phyloP scores from a whole-genome alignment of 2,329 filamentous ascomycete species.

The Penicillium sp. region DNA sequence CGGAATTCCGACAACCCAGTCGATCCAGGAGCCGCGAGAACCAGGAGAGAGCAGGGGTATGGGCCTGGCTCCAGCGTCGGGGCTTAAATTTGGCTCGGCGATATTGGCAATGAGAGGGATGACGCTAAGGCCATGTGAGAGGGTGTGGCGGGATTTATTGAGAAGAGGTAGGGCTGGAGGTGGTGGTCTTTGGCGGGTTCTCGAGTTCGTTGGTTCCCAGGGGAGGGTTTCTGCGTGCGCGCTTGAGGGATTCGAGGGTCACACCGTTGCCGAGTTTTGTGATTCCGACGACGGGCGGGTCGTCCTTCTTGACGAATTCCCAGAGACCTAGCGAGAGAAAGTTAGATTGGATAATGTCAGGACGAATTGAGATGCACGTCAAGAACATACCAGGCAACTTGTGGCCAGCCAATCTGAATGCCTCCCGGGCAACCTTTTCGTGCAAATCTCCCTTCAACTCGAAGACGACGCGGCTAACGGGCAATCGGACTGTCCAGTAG shows the following conservation, averaged over 20 bases:
- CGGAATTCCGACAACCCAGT: conserved; percentile 44
- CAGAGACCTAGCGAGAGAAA: conserved; percentile 58
- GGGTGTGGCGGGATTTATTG: conserved; percentile 38
- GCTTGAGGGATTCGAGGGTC: conserved; percentile 82
- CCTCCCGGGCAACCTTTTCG: conserved; percentile 92
- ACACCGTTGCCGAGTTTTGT: conserved; percentile 84
- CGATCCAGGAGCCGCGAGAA: conserved; percentile 47
- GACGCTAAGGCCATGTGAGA: conserved; percentile 19
- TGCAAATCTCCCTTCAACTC: conserved; percentile 91
- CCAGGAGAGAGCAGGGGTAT: conserved; percentile 60
- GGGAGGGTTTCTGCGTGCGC: conserved; percentile 72
- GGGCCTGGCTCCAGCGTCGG: conserved; percentile 62
- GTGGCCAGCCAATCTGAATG: conserved; percentile 89
- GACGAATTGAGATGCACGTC: conserved; percentile 11
- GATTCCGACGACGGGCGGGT: conserved; percentile 86
- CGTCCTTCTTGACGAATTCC: conserved; percentile 93
- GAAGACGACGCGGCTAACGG: conserved; percentile 89
- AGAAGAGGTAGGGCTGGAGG: conserved; percentile 44
- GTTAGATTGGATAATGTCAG: conserved; percentile 22
- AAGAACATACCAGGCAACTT: conserved; percentile 81
- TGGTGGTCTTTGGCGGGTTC: conserved; percentile 41
- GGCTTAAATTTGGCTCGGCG: conserved; percentile 46
- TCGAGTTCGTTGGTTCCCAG: conserved; percentile 40
- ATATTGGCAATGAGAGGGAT: conserved; percentile 22
- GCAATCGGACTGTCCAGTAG: conserved; percentile 89